A percentile compares a stretch with the other conserved stretches of the same genome.
Conservation (phyloP, 2,329 filamentous ascomycete genomes). For the Venturia effusa region DNA sequence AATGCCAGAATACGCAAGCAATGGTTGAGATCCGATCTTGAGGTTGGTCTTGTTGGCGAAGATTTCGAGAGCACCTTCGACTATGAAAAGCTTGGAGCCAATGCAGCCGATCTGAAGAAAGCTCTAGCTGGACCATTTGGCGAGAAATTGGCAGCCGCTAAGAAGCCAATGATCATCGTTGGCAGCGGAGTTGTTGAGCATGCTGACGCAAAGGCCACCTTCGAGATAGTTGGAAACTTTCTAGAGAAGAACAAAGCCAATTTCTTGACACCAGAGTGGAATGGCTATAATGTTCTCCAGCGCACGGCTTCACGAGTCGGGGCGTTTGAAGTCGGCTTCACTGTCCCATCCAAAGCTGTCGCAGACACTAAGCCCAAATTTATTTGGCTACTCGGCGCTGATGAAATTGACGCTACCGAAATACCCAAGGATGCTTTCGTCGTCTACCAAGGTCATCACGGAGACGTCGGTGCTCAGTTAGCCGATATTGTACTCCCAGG, state of each 20-base stretch:
- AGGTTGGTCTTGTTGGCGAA: constrained; percentile 86
- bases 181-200: constrained; percentile 90
- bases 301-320: constrained; percentile 83
- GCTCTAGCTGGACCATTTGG: constrained; percentile 80
- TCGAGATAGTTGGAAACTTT: constrained; percentile 80
- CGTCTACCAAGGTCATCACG: constrained; percentile 96
- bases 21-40: constrained; percentile 89
- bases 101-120: constrained; percentile 70
- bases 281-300: constrained; percentile 95
- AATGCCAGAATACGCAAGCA: constrained; percentile 97
- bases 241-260: constrained; percentile 86
- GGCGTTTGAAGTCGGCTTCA: constrained; percentile 93
- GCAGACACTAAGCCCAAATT: constrained; percentile 86
- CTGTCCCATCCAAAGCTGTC: constrained; percentile 69
- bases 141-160: constrained; percentile 78
- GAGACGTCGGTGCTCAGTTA: constrained; percentile 83
- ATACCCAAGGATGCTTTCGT: constrained; percentile 95
- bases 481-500: constrained; percentile 91
- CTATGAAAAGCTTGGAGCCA: constrained; percentile 77
- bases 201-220: constrained; percentile 81
- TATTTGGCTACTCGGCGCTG: constrained; percentile 90
- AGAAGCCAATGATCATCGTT: constrained; percentile 93
- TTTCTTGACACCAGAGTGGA: constrained; percentile 86
- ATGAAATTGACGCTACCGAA: constrained; percentile 75
- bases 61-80: constrained; percentile 91